Evolutionary conservation across 2,329 filamentous ascomycete species (phyloP).

Genomic region (Paradendryphiella salina): DNA sequence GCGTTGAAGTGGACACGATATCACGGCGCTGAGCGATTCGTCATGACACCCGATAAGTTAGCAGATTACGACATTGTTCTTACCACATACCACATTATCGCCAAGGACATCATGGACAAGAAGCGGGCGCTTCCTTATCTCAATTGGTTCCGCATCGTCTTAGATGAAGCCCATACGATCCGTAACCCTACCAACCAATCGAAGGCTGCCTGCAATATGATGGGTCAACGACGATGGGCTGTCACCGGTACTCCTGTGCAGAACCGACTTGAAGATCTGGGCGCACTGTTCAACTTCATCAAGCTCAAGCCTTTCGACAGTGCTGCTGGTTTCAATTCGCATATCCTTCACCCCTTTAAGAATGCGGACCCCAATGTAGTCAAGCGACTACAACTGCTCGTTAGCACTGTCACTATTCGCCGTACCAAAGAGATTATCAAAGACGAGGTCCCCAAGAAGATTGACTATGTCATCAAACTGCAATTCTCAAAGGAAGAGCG

Average conservation of each 20-base stretch:
- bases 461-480: conserved; percentile 73
- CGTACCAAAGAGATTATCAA: conserved; percentile 77
- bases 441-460: conserved; percentile 67
- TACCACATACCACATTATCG: conserved; percentile 88
- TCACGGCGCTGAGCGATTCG: conserved; percentile 77
- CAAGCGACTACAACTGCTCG: conserved; percentile 81
- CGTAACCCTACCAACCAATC: conserved; percentile 84
- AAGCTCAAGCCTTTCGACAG: conserved; percentile 84
- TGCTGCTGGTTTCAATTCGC: conserved; percentile 71
- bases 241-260: conserved; percentile 97
- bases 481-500: conserved; percentile 76
- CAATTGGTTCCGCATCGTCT: conserved; percentile 89
- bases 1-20: conserved; percentile 76
- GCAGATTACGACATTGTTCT: conserved; percentile 80
- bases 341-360: conserved; percentile 86
- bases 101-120: conserved; percentile 68
- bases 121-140: conserved; percentile 74
- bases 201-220: conserved; percentile 78
- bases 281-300: conserved; percentile 82
- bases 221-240: conserved; percentile 85
- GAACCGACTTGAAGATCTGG: conserved; percentile 84
- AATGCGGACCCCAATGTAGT: conserved; percentile 81
- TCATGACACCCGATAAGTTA: conserved; percentile 62
- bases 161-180: conserved; percentile 95
- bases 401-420: conserved; percentile 91